Evolutionary conservation across 345 rosid genomes (phyloP).

Genomic region (Lepidium sativum): DNA sequence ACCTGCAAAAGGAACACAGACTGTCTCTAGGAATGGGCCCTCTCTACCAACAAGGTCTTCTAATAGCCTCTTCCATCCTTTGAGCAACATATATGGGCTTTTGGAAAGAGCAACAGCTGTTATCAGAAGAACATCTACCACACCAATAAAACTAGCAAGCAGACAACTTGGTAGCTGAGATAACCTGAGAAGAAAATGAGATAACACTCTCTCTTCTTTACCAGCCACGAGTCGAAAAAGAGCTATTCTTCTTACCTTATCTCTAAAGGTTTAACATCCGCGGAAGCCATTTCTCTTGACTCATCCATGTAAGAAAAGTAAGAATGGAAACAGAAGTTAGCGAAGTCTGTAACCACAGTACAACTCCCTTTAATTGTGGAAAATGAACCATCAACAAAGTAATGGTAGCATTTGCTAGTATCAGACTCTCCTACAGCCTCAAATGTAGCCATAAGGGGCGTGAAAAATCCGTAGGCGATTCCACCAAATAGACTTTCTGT

Average conservation of each 20-base stretch:
- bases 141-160: slow-evolving; percentile 51
- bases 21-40: slow-evolving; percentile 80
- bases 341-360: slow-evolving; percentile 55
- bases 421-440: slow-evolving; percentile 60
- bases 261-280: slow-evolving; percentile 51
- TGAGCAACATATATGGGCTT: slow-evolving; percentile 74
- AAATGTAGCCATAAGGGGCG: slow-evolving; percentile 70
- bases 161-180: slow-evolving; percentile 52
- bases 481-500: slow-evolving; percentile 64
- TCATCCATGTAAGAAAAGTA: slow-evolving; percentile 88
- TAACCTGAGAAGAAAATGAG: slow-evolving; percentile 33
- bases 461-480: slow-evolving; percentile 63
- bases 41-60: slow-evolving; percentile 85
- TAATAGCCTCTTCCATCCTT: slow-evolving; percentile 79
- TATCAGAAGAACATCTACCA: slow-evolving; percentile 48
- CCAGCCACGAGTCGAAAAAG: background rate
- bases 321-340: slow-evolving; percentile 84
- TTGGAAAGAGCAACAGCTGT: slow-evolving; percentile 61
- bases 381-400: slow-evolving; percentile 60
- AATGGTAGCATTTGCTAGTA: slow-evolving; percentile 55
- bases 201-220: background rate
- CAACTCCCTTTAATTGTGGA: slow-evolving; percentile 61
- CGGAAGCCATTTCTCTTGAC: slow-evolving; percentile 41
- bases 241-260: slow-evolving; percentile 33
- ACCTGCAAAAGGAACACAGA: slow-evolving; percentile 88